A percentile compares a stretch with the other conserved stretches of the same genome.
These are phyloP conservation scores for Cryptosporidium xiaoi DNA, from an alignment of 169 alveolate species.

Conservation along the genomic window DNA sequence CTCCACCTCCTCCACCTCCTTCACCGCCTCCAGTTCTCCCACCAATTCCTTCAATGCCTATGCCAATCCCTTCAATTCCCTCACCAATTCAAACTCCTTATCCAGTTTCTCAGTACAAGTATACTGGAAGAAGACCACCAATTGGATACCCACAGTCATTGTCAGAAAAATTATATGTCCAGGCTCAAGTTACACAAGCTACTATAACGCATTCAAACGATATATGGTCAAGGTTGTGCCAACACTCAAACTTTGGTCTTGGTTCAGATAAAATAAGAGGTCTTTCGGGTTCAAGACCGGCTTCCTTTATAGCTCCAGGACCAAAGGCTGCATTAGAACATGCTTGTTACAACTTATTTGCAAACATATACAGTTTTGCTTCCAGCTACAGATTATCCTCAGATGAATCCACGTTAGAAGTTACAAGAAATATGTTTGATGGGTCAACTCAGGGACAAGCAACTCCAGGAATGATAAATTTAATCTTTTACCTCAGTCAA, in stretches of 20 bases:
- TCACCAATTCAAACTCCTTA: background rate
- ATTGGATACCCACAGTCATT: background rate
- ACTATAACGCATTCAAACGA: background rate
- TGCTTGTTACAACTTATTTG: constrained; percentile 5
- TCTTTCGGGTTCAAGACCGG: background rate
- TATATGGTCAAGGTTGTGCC: background rate
- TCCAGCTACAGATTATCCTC: background rate
- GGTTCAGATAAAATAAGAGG: constrained; percentile 39
- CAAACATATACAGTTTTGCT: background rate
- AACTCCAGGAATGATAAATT: background rate
- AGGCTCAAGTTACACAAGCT: background rate
- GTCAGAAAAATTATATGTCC: background rate
- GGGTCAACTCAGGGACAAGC: background rate
- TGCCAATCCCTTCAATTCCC: constrained; percentile 1
- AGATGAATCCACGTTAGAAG: constrained; percentile 3
- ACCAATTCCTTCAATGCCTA: constrained; percentile 26
- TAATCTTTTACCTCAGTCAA: background rate
- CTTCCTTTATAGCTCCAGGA: background rate
- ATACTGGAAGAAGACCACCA: constrained; percentile 45
- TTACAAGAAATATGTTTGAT: background rate
- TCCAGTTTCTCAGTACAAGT: background rate
- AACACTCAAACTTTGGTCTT: constrained; percentile 16
- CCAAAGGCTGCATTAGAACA: background rate
- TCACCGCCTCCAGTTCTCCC: constrained; percentile 33
- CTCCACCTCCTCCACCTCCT: constrained; percentile 1